A percentile compares a stretch with the other conserved stretches of the same genome.
Evolutionary conservation across 306 rosid genomes (phyloP).

Genomic region (Oxytropis ochrocephala): DNA sequence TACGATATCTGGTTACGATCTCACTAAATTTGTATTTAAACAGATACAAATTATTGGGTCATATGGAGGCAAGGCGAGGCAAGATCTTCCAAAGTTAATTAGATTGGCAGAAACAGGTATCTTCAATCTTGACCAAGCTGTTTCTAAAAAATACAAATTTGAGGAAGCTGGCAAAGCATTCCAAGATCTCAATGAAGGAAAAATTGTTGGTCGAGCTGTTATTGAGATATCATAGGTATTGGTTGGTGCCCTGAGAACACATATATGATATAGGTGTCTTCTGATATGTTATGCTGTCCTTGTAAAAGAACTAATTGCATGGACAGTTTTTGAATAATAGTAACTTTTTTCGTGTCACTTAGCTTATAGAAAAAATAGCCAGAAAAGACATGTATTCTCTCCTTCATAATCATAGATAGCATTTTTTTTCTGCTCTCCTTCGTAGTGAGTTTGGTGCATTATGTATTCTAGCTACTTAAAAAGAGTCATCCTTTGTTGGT

Average conservation of each 20-base stretch:
- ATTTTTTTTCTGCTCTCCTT: too few species aligned
- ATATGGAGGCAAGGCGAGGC: slow-evolving; percentile 94
- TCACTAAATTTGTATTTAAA: slow-evolving; percentile 4
- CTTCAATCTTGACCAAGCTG: slow-evolving; percentile 65
- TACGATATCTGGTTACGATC: too few species aligned
- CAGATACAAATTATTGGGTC: slow-evolving; percentile 90
- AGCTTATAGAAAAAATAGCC: not conserved
- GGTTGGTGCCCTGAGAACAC: slow-evolving; percentile 40
- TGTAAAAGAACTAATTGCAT: not conserved
- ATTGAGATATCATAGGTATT: slow-evolving; percentile 51
- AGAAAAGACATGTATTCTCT: not conserved
- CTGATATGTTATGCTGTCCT: not conserved
- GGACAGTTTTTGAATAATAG: slow-evolving; percentile 11
- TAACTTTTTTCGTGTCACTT: slow-evolving; percentile 1
- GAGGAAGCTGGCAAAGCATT: slow-evolving; percentile 77
- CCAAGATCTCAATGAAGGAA: slow-evolving; percentile 75
- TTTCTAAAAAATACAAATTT: slow-evolving; percentile 69
- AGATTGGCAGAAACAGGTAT: slow-evolving; percentile 82
- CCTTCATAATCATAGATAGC: too few species aligned
- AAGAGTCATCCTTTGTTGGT: too few species aligned
- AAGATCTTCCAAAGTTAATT: slow-evolving; percentile 90
- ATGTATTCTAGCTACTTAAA: too few species aligned
- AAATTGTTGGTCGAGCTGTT: slow-evolving; percentile 73
- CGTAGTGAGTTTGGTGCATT: too few species aligned
- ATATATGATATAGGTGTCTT: slow-evolving; percentile 6